Evolutionary conservation across 2,329 filamentous ascomycete species (phyloP), one percentile per base, ranked within the genome.

Genomic region (Fusarium pseudonygamai): DNA sequence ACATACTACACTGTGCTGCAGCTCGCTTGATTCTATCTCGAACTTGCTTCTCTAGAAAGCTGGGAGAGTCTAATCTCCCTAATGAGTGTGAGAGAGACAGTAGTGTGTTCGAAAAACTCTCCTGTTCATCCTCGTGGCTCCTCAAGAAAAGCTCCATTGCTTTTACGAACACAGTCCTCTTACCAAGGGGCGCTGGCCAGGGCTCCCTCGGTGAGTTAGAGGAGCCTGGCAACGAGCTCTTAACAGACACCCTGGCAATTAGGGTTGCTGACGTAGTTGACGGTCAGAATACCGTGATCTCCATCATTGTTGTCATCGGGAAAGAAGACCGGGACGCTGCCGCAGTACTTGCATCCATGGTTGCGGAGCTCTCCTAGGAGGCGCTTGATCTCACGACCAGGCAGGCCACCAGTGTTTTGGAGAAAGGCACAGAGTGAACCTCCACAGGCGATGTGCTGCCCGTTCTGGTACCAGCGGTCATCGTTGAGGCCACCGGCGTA

Each of bases 271-370:
- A 47, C 42, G 13, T 46, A 59, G 14, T 59, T 28, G 2, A 39
- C 18, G 18, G 56, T 47, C 3, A 59, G 9, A 22, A 60, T 37
- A 53, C 72, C 64, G 55, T 71, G 32, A 64, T 62, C 18, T 26
- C 30, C 26, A 28, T 24, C n/a, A 24, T 40, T 37, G 20, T 59
- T 59, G 16, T 49, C 32, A 15, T 28, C 11, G 0, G 43, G 34
- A 16, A 28, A 49, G 56, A 59, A 59, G 24, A 28, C 56, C 7
- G 42, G 30, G 22, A 59, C 34, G 15, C 42, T 47, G n/a, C 56
- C 43, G 4, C 43, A 49, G 7, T 30, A 13, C 16, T 36, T 37
- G 32, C 56, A 59, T 10, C 43, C 42, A 36, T 59, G 56, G 24
- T 59, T 37, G 5, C 18, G n/a, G 15, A 49, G 42, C 11, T 59